Evolutionary conservation across 306 rosid species (phyloP), one percentile per base, ranked within the genome.

Genomic region (barrel medic (Medicago truncatula)): DNA sequence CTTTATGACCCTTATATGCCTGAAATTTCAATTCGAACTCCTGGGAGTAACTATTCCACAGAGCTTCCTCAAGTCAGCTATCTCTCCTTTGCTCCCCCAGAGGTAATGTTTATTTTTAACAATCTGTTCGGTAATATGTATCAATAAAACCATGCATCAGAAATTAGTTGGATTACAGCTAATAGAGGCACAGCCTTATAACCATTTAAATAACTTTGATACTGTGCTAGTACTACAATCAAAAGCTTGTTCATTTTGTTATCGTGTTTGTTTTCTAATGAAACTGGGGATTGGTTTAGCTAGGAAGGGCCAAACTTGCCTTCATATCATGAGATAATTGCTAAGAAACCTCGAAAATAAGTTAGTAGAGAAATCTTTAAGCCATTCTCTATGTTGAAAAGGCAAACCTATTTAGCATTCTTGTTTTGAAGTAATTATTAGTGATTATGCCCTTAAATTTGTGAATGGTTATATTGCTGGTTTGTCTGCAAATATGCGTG

Each of bases 11-110:
- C 98, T 63, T 38, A 43, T 13, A 68, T 79, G 77, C 84, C 92
- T 72, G 72, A 83, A 44, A 67, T 73, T 71, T 79, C 89, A 38
- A 81, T 87, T 77, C 78, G 85, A 81, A 95, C 97, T 70, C 93
- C 96, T 18, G 88, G 95, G 52, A 53, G 16, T 77, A 84, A 78
- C 79, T 41, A 72, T 72, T 92, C 97, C 72, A 85, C 82, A 47
- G 54, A 50, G 69, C 75, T 36, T 69, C 85, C 93, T 73, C 88
- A 82, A 80, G 50, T 46, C 77, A 86, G 78, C 91, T 95, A 89
- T 81, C 90, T 92, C 31, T 95, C 98, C 69, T 95, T 95, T 71
- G 87, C 97, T 43, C 98, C 98, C 82, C 96, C 96, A 11, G 98
- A 95, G 98, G 98, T 95, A 85, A 85, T 65, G 71, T 73, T 49